These are phyloP conservation scores for Capsicum pubescens DNA, from an alignment of 257 asterid genomes.

Conservation along the genomic window DNA sequence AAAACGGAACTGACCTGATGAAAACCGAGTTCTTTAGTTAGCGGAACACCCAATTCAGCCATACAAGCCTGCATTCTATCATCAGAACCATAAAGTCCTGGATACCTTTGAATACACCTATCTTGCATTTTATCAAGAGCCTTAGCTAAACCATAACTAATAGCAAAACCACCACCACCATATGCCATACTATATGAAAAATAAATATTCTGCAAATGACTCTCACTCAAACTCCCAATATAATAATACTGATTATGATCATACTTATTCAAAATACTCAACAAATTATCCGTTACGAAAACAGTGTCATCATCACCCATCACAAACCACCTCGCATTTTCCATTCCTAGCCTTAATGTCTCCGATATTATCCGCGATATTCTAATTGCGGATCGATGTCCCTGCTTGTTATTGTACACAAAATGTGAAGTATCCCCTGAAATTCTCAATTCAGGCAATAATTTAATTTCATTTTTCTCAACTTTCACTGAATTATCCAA, in stretches of 20 bases:
- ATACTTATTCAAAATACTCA: slow-evolving; percentile 31
- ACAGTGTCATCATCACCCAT: slow-evolving; percentile 95
- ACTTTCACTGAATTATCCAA: slow-evolving; percentile 54
- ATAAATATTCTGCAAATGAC: slow-evolving; percentile 45
- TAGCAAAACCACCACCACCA: slow-evolving; percentile 40
- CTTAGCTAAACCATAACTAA: slow-evolving; percentile 33
- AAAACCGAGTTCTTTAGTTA: slow-evolving; percentile 32
- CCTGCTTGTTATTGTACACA: slow-evolving; percentile 61
- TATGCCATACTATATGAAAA: slow-evolving; percentile 59
- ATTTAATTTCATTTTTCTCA: slow-evolving; percentile 33
- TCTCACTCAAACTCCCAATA: slow-evolving; percentile 36
- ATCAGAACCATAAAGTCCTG: slow-evolving; percentile 42
- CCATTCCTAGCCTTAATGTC: slow-evolving; percentile 60
- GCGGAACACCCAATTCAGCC: slow-evolving; percentile 39
- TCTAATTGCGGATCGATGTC: slow-evolving; percentile 81
- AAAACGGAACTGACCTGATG: slow-evolving; percentile 33
- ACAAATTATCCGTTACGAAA: slow-evolving; percentile 72
- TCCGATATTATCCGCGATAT: slow-evolving; percentile 80
- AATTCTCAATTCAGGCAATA: slow-evolving; percentile 59
- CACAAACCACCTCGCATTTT: slow-evolving; percentile 77
- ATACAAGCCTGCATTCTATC: slow-evolving; percentile 41
- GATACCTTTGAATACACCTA: slow-evolving; percentile 34
- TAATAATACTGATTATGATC: slow-evolving; percentile 37
- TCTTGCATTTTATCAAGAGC: slow-evolving; percentile 36
- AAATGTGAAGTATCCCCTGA: slow-evolving; percentile 66